Base-by-base conservation (phyloP, 805 yeast species). In the Wickerhamomyces bovis region DNA sequence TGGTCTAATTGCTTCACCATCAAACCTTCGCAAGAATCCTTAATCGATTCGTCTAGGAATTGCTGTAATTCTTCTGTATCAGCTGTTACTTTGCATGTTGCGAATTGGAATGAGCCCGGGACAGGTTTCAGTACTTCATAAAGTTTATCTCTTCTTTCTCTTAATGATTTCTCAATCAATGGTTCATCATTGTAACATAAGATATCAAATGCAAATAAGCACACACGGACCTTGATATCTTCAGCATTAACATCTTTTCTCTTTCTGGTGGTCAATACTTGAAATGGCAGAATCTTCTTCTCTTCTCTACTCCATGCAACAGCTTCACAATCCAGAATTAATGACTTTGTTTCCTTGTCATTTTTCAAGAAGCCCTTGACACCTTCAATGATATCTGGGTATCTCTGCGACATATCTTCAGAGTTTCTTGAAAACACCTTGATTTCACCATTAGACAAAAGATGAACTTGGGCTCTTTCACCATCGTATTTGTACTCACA, bases 401-500 rank as follows among this genome's bases (percentile, higher is more conserved):
- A 94, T 60, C 97, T 71, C 61, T 86, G 89, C 0, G 96, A 84
- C 99, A 94, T 94, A 64, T 94, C 92, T 68, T 94, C 99, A 44
- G 96, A 88, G 65, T 92, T 94, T 66, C 99, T 78, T 3, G 97
- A 90, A 64, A 88, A 94, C 12, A 94, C 84, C 46, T 77, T 73
- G 55, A 89, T 82, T 11, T 74, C 66, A 2, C 94, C 92, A 55
- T 76, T 76, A 0, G 73, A 65, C 13, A 87, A 64, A 25, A 84
- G 65, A 65, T 94, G 99, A 11, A 94, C 83, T 63, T 94, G 99
- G 0, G 98, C 98, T 57, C 99, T 77, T 67, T 94, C 99, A 40
- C 99, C 99, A 63, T 94, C 99, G 60, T 94, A 94, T 61, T 94
- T 94, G 68, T 90, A 94, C 63, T 94, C 99, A 64, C 97, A 92